Base-by-base conservation (phyloP, 148 eudicot species). In the Spergularia bocconei region DNA sequence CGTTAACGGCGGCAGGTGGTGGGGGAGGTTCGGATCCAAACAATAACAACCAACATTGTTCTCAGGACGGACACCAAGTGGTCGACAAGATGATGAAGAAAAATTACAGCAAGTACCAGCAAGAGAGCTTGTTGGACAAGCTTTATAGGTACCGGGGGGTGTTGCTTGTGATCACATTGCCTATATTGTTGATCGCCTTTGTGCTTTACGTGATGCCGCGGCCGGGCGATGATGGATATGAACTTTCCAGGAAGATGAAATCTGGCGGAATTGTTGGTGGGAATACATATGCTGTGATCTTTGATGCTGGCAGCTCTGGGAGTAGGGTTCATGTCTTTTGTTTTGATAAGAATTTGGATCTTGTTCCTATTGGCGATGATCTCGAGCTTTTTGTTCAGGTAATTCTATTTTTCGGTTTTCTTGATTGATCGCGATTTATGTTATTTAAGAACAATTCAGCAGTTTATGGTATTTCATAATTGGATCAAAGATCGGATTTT, bases 271-370 rank as follows among this genome's bases (percentile, higher is more conserved):
- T 23, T 72, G 65, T 10, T 4, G 51, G 3, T 2, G 79, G 52
- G 36, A 78, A 78, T 72, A 51, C 79, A 0, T 95, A 86, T 61
- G 99, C 97, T 9, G 99, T 95, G 52, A 86, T 95, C 23, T 95
- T 95, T 74, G 98, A 95, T 79, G 99, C 98, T 10, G 99, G 99
- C 5, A 95, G 99, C 69, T 88, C 92, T 9, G 99, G 99, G 17
- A 95, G 98, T 74, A 78, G 99, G 57, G 99, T 95, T n/a, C 99
- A 95, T 78, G 99, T 95, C 13, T 95, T 92, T 77, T 88, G 96
- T 78, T 95, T 95, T 54, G 92, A 95, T 70, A 17, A 78, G 63
- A 80, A 89, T 73, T 80, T 95, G 77, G 89, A 95, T 88, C 99
- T 95, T 68, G 91, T 95, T 19, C 97, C 87, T 50, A 91, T 88